Evolutionary conservation across 768 basidiomycete species (phyloP), one percentile per base, ranked within the genome.

Genomic region (Pilatotrama ljubarskyi): DNA sequence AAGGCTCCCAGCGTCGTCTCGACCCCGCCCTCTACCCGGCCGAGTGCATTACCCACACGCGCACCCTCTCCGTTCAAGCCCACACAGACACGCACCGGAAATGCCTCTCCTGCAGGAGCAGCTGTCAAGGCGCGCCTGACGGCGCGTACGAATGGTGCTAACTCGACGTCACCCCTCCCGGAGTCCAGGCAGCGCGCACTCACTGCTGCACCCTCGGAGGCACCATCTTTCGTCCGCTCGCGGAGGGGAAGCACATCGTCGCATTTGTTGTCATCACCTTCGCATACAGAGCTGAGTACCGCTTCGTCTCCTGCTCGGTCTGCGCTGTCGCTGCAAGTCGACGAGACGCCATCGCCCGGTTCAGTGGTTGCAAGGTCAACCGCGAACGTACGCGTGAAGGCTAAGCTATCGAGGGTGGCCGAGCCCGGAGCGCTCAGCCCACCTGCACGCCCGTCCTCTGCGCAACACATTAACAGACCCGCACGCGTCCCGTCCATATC

Each of bases 361-460:
- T 65, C 61, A 15, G 52, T 60, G 7, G 40, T 61, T 11, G 9
- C 61, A 20, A 32, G 60, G 29, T 51, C 55, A 13, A 25, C 60
- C n/a, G 46, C 60, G 8, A 55, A 57, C 37, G 51, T 72, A 41
- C 74, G 74, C 67, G 80, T 91, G 62, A 88, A 82, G 71, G 82
- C 88, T 18, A 90, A 84, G 67, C 77, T 90, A 24, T 80, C 86
- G 0, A 71, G 74, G 37, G 62, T 84, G 43, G 81, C 77, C 20
- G 83, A 78, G 62, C 62, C 72, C 9, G 53, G 61, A 18, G 61
- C 66, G 32, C 65, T 61, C 20, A 58, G 47, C n/a, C 65, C 71
- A 17, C 67, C 70, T 3, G 61, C 70, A 1, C 58, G 66, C 2
- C 58, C 63, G 1, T 62, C 72, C 7, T 58, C 68, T 9, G 50